Evolutionary conservation across 2,329 filamentous ascomycete species (phyloP).

Genomic region (Chaetomium olivaceum): DNA sequence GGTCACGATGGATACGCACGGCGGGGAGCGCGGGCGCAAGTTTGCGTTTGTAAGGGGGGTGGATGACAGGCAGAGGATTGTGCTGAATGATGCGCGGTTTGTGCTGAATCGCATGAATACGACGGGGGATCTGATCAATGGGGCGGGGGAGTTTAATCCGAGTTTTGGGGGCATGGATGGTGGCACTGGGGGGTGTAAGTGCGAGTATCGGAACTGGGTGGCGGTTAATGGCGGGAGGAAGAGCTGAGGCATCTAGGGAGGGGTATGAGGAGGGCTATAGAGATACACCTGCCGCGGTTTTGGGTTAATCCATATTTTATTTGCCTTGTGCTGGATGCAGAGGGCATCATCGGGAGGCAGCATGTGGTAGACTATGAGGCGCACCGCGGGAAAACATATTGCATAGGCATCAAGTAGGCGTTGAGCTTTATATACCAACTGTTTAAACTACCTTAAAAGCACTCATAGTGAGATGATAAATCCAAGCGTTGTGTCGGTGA

Average conservation of each 20-base stretch:
- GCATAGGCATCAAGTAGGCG: slow-evolving; percentile 15
- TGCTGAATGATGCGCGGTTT: slow-evolving; percentile 46
- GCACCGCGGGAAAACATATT: background rate
- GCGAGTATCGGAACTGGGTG: slow-evolving; percentile 60
- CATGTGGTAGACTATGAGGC: no score
- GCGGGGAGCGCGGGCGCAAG: slow-evolving; percentile 55
- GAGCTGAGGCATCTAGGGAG: background rate
- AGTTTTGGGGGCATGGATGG: slow-evolving; percentile 63
- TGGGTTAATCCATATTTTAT: background rate
- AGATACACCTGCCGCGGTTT: background rate
- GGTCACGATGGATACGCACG: slow-evolving; percentile 62
- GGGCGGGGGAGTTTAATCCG: slow-evolving; percentile 45
- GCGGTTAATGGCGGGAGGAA: slow-evolving; percentile 22
- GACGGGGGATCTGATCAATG: slow-evolving; percentile 57
- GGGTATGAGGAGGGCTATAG: background rate
- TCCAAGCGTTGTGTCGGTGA: background rate
- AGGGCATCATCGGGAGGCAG: background rate
- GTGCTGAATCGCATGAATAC: slow-evolving; percentile 52
- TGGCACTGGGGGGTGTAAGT: slow-evolving; percentile 62
- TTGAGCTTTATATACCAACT: slow-evolving; percentile 4
- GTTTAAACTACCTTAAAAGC: background rate
- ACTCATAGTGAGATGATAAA: background rate
- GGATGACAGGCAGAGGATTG: slow-evolving; percentile 48
- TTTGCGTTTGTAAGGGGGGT: slow-evolving; percentile 56
- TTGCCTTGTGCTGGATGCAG: background rate